A percentile compares a stretch with the other conserved stretches of the same genome.
Conservation (phyloP, 768 basidiomycete genomes). For the Pholiota conissans region DNA sequence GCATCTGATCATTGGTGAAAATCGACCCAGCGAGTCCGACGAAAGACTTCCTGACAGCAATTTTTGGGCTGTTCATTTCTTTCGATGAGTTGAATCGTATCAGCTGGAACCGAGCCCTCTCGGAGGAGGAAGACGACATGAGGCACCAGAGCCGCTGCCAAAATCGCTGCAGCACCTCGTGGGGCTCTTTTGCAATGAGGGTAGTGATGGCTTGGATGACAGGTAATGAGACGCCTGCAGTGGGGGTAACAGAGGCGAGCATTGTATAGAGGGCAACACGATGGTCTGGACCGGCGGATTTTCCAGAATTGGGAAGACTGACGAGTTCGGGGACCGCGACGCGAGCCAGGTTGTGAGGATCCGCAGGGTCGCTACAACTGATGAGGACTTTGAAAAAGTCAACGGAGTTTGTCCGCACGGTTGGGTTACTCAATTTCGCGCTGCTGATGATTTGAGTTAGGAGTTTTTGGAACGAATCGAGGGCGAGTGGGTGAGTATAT, state of each 20-base stretch:
- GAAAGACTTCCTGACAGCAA: constrained; percentile 58
- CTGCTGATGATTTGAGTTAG: constrained; percentile 62
- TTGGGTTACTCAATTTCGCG: constrained; percentile 71
- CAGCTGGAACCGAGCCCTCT: constrained; percentile 40
- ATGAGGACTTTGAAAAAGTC: constrained; percentile 56
- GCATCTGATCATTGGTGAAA: constrained; percentile 49
- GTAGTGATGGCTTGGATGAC: constrained; percentile 46
- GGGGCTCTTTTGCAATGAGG: constrained; percentile 71
- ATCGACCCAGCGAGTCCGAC: constrained; percentile 57
- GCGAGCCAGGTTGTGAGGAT: constrained; percentile 38
- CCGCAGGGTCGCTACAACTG: constrained; percentile 27
- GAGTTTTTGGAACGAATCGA: constrained; percentile 50
- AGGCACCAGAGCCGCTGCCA: constrained; percentile 52
- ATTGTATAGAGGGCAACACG: constrained; percentile 80
- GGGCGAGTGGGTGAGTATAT: constrained; percentile 50
- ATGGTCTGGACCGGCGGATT: constrained; percentile 87
- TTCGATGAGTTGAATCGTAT: constrained; percentile 50
- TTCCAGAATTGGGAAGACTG: constrained; percentile 75
- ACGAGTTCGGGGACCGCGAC: constrained; percentile 65
- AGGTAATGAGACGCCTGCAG: constrained; percentile 34
- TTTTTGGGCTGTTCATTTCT: constrained; percentile 72
- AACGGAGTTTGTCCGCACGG: constrained; percentile 56
- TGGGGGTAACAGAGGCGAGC: constrained; percentile 55
- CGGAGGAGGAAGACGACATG: constrained; percentile 62
- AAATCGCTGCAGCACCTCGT: constrained; percentile 61